Percentiles rank a stretch among this genome's conserved stretches.
Evolutionary conservation across 495 filamentous ascomycete genomes (phyloP).

Genomic region (Thozetella sp.): DNA sequence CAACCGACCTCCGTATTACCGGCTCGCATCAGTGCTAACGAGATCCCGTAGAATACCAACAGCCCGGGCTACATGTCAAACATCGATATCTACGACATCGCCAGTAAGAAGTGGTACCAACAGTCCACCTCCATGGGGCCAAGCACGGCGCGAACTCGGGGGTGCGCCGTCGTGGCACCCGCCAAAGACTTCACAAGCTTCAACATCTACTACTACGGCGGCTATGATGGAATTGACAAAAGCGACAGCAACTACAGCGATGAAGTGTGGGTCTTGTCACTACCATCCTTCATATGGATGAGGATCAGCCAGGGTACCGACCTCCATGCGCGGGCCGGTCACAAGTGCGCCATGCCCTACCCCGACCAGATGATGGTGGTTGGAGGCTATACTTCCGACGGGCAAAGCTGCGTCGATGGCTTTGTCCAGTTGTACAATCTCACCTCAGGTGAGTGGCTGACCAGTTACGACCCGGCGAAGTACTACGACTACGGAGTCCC

Average conservation of each 20-base stretch:
- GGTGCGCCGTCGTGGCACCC: constrained; percentile 66
- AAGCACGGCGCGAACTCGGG: constrained; percentile 53
- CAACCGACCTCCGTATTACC: not conserved
- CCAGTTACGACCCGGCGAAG: constrained; percentile 58
- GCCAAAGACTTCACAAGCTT: constrained; percentile 63
- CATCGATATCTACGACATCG: constrained; percentile 72
- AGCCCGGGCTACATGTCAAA: constrained; percentile 65
- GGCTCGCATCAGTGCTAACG: constrained; percentile 10
- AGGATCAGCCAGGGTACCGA: constrained; percentile 50
- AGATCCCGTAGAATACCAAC: constrained; percentile 27
- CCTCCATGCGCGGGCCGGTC: constrained; percentile 57
- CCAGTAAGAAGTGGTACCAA: constrained; percentile 56
- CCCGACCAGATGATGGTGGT: constrained; percentile 74
- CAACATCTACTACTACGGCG: constrained; percentile 79
- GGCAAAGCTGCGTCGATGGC: constrained; percentile 49
- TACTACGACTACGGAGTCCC: constrained; percentile 67
- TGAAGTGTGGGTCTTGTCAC: constrained; percentile 72
- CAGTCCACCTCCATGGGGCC: constrained; percentile 64
- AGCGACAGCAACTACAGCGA: constrained; percentile 43
- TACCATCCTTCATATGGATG: constrained; percentile 80
- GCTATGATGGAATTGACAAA: constrained; percentile 54
- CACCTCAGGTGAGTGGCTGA: constrained; percentile 56
- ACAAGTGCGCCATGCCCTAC: constrained; percentile 68
- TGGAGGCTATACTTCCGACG: constrained; percentile 48
- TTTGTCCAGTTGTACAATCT: constrained; percentile 67